Conservation (phyloP, 257 asterid genomes). For the Solanum appendiculatum region DNA sequence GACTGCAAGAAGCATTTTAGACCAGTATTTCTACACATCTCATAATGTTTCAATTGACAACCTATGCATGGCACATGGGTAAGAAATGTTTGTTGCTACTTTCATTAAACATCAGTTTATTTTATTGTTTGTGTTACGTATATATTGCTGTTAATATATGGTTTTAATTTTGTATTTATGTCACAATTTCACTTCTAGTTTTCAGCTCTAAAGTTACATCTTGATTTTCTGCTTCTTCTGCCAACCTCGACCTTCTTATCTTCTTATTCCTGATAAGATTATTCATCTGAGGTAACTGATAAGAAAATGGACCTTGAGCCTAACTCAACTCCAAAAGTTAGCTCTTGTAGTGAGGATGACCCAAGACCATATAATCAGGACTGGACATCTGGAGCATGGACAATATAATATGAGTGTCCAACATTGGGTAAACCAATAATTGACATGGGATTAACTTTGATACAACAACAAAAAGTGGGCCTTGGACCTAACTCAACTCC, state of each 20-base stretch:
- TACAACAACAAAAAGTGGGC: background rate
- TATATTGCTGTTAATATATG: background rate
- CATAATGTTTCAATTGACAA: slow-evolving; percentile 64
- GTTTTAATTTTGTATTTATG: background rate
- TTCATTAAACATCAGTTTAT: background rate
- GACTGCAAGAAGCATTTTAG: slow-evolving; percentile 47
- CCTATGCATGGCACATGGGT: slow-evolving; percentile 87
- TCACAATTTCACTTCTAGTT: background rate
- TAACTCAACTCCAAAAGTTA: background rate
- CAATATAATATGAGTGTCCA: background rate
- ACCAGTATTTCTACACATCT: slow-evolving; percentile 87
- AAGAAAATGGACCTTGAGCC: background rate
- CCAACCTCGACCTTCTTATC: background rate
- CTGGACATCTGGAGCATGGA: background rate
- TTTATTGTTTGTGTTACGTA: background rate
- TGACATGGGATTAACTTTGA: background rate
- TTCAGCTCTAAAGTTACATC: background rate
- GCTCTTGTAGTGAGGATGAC: background rate
- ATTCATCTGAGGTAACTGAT: background rate
- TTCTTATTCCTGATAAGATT: background rate
- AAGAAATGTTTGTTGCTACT: slow-evolving; percentile 8
- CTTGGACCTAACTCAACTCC: background rate
- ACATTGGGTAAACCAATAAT: background rate
- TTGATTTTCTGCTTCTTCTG: background rate
- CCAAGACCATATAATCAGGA: background rate